Evolutionary conservation across 1,139 yeast genomes (phyloP), one percentile per base, ranked within the genome.

Genomic region (Pichia sp.): DNA sequence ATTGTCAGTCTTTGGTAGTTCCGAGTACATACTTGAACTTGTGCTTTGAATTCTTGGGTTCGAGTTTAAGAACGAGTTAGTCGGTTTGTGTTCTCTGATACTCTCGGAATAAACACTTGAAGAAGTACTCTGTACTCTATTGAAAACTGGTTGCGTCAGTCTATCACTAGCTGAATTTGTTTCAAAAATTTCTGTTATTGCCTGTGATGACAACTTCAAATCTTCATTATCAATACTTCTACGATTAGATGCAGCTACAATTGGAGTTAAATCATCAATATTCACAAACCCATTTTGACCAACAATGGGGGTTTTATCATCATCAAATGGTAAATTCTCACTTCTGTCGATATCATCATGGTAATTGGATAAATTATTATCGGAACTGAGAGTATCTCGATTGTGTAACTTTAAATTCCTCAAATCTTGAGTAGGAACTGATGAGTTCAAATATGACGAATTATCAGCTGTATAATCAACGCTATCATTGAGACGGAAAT

Each of bases 21-120:
- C 51, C 29, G 50, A 47, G 41, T 48, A 49, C n/a, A 50, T 36
- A 43, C 48, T 41, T 26, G 53, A 50, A 4, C 42, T 41, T 10
- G 48, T 41, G 39, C 49, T 46, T 28, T 43, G 46, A 16, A 39
- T 23, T 37, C 48, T 44, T 36, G 26, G 27, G 29, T 36, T 36
- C 11, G 23, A 11, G 23, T 11, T 11, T 11, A 31, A 31, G 33
- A 16, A 16, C 23, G 23, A 16, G 23, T 16, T 16, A 16, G 23
- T 16, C 23, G 23, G 23, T 16, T 16, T 16, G 23, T 16, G 23
- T 16, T 16, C 23, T 16, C 23, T 16, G 23, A 16, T 16, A 16
- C 23, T 16, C 23, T 16, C 23, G 33, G 52, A 43, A 36, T 49
- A 50, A 5, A 47, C 29, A 36, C 51, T 47, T 33, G 53, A 50